These are phyloP conservation scores for Cyclotella atomus DNA, from an alignment of 108 stramenopile species.

Conservation along the genomic window DNA sequence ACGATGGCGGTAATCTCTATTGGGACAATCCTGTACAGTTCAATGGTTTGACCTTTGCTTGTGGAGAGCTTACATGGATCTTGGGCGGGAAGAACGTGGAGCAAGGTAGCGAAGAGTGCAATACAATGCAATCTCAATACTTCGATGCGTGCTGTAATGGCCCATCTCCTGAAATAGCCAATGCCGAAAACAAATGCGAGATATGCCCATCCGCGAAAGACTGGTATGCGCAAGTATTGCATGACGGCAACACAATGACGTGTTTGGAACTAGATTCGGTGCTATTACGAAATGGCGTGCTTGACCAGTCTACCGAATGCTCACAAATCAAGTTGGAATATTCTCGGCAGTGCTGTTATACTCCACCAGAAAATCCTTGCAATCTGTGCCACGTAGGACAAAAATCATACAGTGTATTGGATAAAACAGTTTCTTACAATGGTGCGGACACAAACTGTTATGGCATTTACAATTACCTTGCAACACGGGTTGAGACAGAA, in stretches of 20 bases:
- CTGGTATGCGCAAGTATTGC: slow-evolving; percentile 47
- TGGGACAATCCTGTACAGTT: slow-evolving; percentile 49
- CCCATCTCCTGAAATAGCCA: slow-evolving; percentile 35
- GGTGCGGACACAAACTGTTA: slow-evolving; percentile 43
- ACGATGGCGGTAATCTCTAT: slow-evolving; percentile 24
- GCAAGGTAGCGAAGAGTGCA: slow-evolving; percentile 39
- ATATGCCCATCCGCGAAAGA: slow-evolving; percentile 51
- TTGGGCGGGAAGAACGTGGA: slow-evolving; percentile 38
- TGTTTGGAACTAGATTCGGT: slow-evolving; percentile 51
- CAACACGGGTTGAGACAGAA: slow-evolving; percentile 37
- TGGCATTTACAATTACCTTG: slow-evolving; percentile 38
- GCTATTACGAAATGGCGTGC: slow-evolving; percentile 29
- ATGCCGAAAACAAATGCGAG: slow-evolving; percentile 47
- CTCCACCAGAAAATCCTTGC: slow-evolving; percentile 34
- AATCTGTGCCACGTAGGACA: slow-evolving; percentile 41
- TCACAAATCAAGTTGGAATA: slow-evolving; percentile 27
- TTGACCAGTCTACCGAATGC: slow-evolving; percentile 31
- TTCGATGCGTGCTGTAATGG: slow-evolving; percentile 45
- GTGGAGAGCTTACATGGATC: slow-evolving; percentile 50
- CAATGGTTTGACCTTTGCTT: slow-evolving; percentile 45
- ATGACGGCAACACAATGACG: slow-evolving; percentile 45
- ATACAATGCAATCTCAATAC: slow-evolving; percentile 33
- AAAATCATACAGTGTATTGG: slow-evolving; percentile 34
- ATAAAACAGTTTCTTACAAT: slow-evolving; percentile 36
- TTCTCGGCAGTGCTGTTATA: slow-evolving; percentile 46